These are phyloP conservation scores for Nevesoporus exiguus DNA, from an alignment of 768 basidiomycete species.

Conservation along the genomic window DNA sequence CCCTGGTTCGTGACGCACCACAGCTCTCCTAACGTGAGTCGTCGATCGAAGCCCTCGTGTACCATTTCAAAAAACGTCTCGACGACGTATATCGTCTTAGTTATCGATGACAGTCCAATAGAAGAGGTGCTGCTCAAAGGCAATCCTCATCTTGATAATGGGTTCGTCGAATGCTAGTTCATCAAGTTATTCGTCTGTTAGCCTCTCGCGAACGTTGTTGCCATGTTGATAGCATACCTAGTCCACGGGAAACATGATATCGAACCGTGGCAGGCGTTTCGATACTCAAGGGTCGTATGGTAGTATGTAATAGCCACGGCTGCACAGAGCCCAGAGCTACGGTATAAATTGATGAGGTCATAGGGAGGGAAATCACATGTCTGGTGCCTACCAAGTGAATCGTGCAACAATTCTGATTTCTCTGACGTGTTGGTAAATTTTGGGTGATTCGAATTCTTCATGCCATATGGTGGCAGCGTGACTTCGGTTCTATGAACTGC, in stretches of 20 bases:
- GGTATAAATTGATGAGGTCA: not conserved
- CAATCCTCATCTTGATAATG: constrained; percentile 45
- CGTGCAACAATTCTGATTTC: not conserved
- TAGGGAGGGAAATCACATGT: too few relatives aligned
- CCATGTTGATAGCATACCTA: constrained; percentile 18
- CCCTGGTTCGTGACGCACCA: constrained; percentile 22
- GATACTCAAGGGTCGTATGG: constrained; percentile 33
- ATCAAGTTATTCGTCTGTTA: constrained; percentile 37
- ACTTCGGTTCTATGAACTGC: not conserved
- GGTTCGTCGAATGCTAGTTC: constrained; percentile 39
- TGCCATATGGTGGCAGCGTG: not conserved
- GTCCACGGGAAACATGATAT: constrained; percentile 42
- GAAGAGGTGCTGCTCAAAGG: constrained; percentile 35
- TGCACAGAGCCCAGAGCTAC: not conserved
- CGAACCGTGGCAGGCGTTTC: constrained; percentile 42
- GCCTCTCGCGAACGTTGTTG: constrained; percentile 17
- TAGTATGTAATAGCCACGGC: constrained; percentile 43
- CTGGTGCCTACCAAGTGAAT: not conserved
- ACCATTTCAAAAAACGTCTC: constrained; percentile 57
- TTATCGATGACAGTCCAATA: constrained; percentile 38
- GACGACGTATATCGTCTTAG: constrained; percentile 41
- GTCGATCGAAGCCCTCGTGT: constrained; percentile 41
- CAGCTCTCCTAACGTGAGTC: constrained; percentile 43
- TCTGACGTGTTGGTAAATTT: not conserved
- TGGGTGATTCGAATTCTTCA: too few relatives aligned